A percentile compares a stretch with the other conserved stretches of the same genome.
phyloP scores from a whole-genome alignment of 768 basidiomycete species.

The Tricholoma sp. region DNA sequence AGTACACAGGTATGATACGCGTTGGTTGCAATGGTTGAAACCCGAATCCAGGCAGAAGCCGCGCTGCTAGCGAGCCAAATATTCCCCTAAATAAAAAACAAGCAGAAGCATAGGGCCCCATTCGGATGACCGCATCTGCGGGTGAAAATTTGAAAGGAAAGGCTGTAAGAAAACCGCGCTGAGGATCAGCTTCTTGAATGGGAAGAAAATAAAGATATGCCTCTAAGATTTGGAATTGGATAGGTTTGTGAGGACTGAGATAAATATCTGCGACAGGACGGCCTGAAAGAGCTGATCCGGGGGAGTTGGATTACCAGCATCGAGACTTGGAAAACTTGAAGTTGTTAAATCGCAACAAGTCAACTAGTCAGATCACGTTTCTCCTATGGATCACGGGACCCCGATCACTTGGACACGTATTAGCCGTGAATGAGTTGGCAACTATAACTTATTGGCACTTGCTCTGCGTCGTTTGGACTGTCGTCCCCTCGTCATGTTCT shows the following conservation, averaged over 20 bases:
- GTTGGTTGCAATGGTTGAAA: slow-evolving; percentile 37
- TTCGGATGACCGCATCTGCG: slow-evolving; percentile 35
- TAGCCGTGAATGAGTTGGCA: not conserved
- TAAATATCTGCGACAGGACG: slow-evolving; percentile 3
- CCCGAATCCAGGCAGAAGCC: slow-evolving; percentile 32
- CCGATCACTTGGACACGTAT: slow-evolving; percentile 16
- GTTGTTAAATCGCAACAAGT: too few relatives aligned
- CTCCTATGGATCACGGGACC: slow-evolving; percentile 9
- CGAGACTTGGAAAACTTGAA: not conserved
- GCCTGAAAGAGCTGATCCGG: not conserved
- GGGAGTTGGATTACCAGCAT: slow-evolving; percentile 15
- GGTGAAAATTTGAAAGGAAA: slow-evolving; percentile 47
- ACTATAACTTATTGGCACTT: slow-evolving; percentile 4
- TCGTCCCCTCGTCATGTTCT: slow-evolving; percentile 27
- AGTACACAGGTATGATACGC: slow-evolving; percentile 49
- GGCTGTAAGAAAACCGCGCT: slow-evolving; percentile 25
- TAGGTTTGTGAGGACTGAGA: slow-evolving; percentile 16
- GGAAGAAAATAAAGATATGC: slow-evolving; percentile 15
- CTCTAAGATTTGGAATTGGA: slow-evolving; percentile 31
- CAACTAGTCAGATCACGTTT: slow-evolving; percentile 6
- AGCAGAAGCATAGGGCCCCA: slow-evolving; percentile 29
- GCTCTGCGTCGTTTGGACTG: not conserved
- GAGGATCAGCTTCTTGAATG: not conserved
- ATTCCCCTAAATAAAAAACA: slow-evolving; percentile 18
- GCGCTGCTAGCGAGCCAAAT: slow-evolving; percentile 26